These are phyloP conservation scores for Astrothelium subdiscretum DNA, from an alignment of 495 filamentous ascomycete genomes.

Conservation along the genomic window DNA sequence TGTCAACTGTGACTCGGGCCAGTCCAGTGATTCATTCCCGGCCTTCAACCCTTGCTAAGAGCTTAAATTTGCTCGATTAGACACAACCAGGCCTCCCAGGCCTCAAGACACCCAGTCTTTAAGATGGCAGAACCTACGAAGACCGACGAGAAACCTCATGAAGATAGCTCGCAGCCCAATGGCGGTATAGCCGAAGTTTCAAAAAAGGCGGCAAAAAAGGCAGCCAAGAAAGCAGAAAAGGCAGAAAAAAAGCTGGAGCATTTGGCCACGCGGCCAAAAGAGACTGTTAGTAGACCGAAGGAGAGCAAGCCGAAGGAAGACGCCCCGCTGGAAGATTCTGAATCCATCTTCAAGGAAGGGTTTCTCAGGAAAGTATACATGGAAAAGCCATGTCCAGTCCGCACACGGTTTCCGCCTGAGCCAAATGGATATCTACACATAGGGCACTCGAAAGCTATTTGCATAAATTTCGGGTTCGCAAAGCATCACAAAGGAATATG, in stretches of 20 bases:
- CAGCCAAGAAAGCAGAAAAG: conserved; percentile 18
- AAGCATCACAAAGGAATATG: conserved; percentile 69
- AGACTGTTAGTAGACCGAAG: neutral
- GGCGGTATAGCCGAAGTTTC: conserved; percentile 19
- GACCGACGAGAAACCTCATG: neutral
- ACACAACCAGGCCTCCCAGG: neutral
- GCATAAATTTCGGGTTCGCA: conserved; percentile 94
- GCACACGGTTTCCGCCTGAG: conserved; percentile 88
- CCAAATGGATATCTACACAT: conserved; percentile 77
- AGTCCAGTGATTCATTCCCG: no score
- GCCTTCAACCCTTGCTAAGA: no score
- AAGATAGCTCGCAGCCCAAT: conserved; percentile 14
- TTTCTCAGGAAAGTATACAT: conserved; percentile 74
- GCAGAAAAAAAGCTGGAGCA: conserved; percentile 23
- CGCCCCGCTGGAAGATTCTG: conserved; percentile 43
- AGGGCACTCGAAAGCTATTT: conserved; percentile 93
- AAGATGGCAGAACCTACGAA: neutral
- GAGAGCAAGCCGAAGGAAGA: conserved; percentile 20
- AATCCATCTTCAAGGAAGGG: conserved; percentile 73
- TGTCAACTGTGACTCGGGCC: no score
- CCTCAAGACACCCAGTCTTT: neutral
- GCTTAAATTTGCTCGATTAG: neutral
- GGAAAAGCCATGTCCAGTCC: conserved; percentile 55
- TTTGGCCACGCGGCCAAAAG: conserved; percentile 2
- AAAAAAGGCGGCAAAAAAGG: conserved; percentile 19